Base-by-base conservation (phyloP, 768 basidiomycete species). In the Serendipita sp. region DNA sequence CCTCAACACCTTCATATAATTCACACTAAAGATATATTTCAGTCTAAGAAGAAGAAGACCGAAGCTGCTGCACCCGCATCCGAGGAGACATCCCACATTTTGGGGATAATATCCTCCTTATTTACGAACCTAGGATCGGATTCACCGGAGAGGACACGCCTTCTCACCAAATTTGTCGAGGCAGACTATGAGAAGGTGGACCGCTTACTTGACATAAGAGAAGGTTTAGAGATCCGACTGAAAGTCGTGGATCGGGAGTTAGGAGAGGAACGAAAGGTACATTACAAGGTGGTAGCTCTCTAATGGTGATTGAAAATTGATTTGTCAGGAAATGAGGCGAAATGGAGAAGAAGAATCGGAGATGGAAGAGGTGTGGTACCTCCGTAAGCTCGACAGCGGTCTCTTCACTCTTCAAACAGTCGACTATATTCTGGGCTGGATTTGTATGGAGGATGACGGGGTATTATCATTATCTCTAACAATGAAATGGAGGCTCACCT, bases 391-490 rank as follows among this genome's bases (percentile, higher is more conserved):
- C 41, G 92, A 96, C 65, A 84, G 85, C 1, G 96, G 96, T 0
- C 74, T 96, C 48, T 92, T 89, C 71, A 88, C 86, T 1, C 74
- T 98, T 5, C 95, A 98, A 70, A 92, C 86, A 16, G 82, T 92
- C 45, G 95, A 98, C 73, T 97, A 94, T 69, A 88, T 97, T 66
- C 75, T 97, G 45, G 92, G 89, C 3, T 99, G 96, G 96, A 75
- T 97, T 32, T 81, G 84, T 64, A 94, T 97, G 93, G 96, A 99
- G 75, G 95, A 98, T 69, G 95, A 98, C 70, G 96, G 95, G 44
- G 96, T 96, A 76, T 65, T 89, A 74, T 3, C 0, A 66, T 13
- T 67, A 24, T 37, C 16, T 65, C 38, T 44, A 30, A 38, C 56
- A 45, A 65, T 46, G 48, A 44, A 51, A 56, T 41, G 28, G 66